These are phyloP conservation scores for Trichoderma erinaceum DNA, from an alignment of 495 filamentous ascomycete species.

Conservation along the genomic window DNA sequence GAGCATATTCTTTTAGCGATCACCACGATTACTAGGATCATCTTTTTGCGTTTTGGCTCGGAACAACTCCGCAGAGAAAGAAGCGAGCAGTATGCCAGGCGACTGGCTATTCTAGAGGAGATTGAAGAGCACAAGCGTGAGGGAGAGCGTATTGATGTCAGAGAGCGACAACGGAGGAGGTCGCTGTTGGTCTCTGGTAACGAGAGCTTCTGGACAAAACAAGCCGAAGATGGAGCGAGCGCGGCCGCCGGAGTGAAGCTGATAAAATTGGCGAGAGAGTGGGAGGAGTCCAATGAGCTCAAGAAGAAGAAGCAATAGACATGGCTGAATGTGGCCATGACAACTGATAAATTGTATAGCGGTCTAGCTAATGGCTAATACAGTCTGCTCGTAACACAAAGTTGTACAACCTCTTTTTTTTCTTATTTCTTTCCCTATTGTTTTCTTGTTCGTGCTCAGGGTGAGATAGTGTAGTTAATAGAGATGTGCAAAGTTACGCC, in stretches of 20 bases:
- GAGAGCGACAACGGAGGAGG: not conserved
- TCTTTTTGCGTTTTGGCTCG: constrained; percentile 9
- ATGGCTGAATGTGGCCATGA: not conserved
- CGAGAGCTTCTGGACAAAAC: constrained; percentile 8
- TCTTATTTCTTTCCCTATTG: no score
- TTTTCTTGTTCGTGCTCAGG: no score
- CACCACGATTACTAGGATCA: not conserved
- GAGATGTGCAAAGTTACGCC: no score
- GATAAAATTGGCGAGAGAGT: not conserved
- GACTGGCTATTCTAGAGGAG: constrained; percentile 12
- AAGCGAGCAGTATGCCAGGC: constrained; percentile 17
- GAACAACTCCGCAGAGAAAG: constrained; percentile 9
- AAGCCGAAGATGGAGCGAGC: not conserved
- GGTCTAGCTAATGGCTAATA: not conserved
- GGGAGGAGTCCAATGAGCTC: not conserved
- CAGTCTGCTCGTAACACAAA: no score
- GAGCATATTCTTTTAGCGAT: constrained; percentile 15
- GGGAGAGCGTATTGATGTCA: not conserved
- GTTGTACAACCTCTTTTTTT: no score
- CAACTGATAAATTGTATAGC: not conserved
- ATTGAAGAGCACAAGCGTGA: constrained; percentile 14
- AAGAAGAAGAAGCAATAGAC: constrained; percentile 3
- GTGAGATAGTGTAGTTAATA: no score
- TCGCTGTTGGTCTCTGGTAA: not conserved
- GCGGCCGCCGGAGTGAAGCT: constrained; percentile 4